Evolutionary conservation across 495 filamentous ascomycete species (phyloP), one percentile per base, ranked within the genome.

Genomic region (Penicillium crystallinum): DNA sequence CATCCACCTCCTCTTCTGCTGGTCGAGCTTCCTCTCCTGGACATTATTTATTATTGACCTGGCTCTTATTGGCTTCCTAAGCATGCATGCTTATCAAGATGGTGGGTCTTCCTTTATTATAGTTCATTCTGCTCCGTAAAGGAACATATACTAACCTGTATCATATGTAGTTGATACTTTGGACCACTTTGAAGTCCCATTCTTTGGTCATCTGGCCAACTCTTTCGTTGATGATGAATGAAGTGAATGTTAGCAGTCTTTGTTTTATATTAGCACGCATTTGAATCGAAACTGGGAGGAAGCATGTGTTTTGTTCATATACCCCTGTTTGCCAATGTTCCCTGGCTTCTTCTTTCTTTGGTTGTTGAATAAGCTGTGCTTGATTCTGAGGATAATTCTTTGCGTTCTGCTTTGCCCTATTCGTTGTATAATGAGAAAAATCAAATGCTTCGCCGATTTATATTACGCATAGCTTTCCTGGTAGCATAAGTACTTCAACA

Each of bases 201-300:
- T 95, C 66, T 87, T 97, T 14, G 71, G 71, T 22, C 66, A 56
- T 14, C 75, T 96, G 65, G 92, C 92, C 33, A 96, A 88, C 71
- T 86, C 86, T 19, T 91, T 96, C 68, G 77, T 97, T 51, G 92
- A 97, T 70, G 86, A 95, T 66, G 92, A 97, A 75, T 97, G 56
- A 74, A 30, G 17, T 25, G 29, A 50, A 17, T 35, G 3, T 31
- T 10, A 8, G 15, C 12, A 52, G 29, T 21, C 12, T 37, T 34
- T 48, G 42, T 49, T 45, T 52, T 29, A 25, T 17, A 42, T 52
- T 52, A 56, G 34, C 46, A 18, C 46, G 34, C 46, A 54, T 25
- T 56, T 54, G 56, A 52, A 54, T 55, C 49, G 21, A 50, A 29
- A 29, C 48, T 18, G 19, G 30, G 38, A 48, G 29, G 41, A 49